Base-by-base conservation (phyloP, 2,329 filamentous ascomycete species). In the Lomentospora prolificans region DNA sequence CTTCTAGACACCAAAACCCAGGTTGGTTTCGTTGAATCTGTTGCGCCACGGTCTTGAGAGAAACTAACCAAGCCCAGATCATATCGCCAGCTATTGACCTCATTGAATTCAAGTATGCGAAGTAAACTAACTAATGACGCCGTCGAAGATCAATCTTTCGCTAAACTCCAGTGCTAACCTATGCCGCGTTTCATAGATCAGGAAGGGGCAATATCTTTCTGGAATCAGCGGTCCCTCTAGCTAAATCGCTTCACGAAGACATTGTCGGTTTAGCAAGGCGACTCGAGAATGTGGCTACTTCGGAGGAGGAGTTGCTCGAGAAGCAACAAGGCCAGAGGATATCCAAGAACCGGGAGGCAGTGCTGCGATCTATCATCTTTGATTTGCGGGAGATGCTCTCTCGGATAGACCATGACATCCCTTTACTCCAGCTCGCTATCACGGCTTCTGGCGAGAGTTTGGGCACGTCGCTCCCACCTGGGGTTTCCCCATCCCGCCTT, bases 11-110 rank as follows among this genome's bases (percentile, higher is more conserved):
- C 80, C 68, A 97, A 96, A 69, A 96, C 97, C 63, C 86, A 84
- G 28, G 52, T 51, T 53, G 30, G 30, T 30, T n/a, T n/a, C n/a
- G n/a, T n/a, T n/a, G n/a, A n/a, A n/a, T 2, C 14, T 36, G 14
- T 28, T n/a, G 9, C 19, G 17, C 44, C 2, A 27, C 17, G 44
- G 6, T 22, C 12, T 28, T 17, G 5, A n/a, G 24, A 17, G 27
- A 7, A 19, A 41, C 53, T 28, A 41, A 17, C 22, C 31, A 53
- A 10, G 2, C 19, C 30, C 60, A 89, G 84, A 89, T 96, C 61
- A 85, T 96, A 50, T 90, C 90, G 9, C 91, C 91, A 1, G 88
- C 90, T 8, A 92, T 95, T 64, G 90, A 96, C 66, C 84, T 96
- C 75, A 90, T 96, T 63, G 89, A 96, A 68, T 79, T 96, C 63